Evolutionary conservation across 345 rosid species (phyloP).

Genomic region (Arabidopsis suecica): DNA sequence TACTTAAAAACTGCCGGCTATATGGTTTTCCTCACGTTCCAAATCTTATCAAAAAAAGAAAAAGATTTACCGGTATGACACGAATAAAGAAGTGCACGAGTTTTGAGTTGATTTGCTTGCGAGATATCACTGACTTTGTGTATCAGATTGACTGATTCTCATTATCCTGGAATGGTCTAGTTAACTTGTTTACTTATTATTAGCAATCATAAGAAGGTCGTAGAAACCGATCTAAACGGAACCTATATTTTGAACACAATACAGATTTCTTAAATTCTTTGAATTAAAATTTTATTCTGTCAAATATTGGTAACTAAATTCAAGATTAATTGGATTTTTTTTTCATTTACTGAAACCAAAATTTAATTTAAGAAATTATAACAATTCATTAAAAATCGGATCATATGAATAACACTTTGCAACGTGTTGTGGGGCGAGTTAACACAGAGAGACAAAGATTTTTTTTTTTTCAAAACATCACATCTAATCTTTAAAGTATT

Average conservation of each 20-base stretch:
- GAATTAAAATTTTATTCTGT: neutral
- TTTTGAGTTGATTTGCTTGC: constrained; percentile 22
- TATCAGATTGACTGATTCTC: constrained; percentile 4
- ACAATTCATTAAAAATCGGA: too few relatives aligned
- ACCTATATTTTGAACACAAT: neutral
- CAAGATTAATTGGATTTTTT: neutral
- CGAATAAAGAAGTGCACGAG: constrained; percentile 3
- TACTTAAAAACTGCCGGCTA: too few relatives aligned
- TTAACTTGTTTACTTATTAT: neutral
- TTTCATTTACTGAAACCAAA: too few relatives aligned
- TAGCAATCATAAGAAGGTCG: neutral
- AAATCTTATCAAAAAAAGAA: too few relatives aligned
- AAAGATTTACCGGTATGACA: neutral
- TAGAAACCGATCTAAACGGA: neutral
- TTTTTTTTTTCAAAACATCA: too few relatives aligned
- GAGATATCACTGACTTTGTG: neutral
- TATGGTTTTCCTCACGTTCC: too few relatives aligned
- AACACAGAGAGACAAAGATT: too few relatives aligned
- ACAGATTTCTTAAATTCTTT: neutral
- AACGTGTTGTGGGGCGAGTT: too few relatives aligned
- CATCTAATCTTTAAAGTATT: too few relatives aligned
- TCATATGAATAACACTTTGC: too few relatives aligned
- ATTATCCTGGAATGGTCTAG: neutral
- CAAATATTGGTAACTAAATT: neutral
- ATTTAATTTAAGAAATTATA: too few relatives aligned